Conservation (phyloP, 23 red algal species). For the Cyanidiococcus yangmingshanensis region DNA sequence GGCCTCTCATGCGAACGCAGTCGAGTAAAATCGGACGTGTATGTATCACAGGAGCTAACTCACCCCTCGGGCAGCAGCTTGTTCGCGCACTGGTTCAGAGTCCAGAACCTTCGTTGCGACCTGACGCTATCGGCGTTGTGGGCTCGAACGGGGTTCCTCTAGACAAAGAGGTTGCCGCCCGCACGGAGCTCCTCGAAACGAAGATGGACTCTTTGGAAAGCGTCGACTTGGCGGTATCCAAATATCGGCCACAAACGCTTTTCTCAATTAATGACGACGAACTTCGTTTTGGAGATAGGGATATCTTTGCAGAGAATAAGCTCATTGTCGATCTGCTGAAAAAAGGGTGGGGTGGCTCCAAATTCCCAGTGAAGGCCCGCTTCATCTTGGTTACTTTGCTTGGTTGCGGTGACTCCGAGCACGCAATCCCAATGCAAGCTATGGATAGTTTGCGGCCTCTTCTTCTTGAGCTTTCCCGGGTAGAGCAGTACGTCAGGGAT, state of each 20-base stretch:
- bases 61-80: neutral
- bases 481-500: neutral
- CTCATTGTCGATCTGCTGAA: neutral
- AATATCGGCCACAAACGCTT: neutral
- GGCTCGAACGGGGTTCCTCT: neutral
- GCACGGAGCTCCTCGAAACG: neutral
- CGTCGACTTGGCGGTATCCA: neutral
- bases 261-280: constrained; percentile 4
- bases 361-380: neutral
- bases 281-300: neutral
- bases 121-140: neutral
- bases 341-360: neutral
- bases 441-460: neutral
- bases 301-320: neutral
- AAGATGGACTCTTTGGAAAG: neutral
- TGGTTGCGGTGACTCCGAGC: constrained; percentile 5
- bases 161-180: neutral
- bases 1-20: neutral
- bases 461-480: neutral
- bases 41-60: neutral
- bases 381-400: neutral
- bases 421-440: neutral
- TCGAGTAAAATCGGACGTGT: neutral
- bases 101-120: neutral
- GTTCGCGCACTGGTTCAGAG: neutral